These are phyloP conservation scores for Pseudogymnoascus sp. DNA, from an alignment of 2,329 filamentous ascomycete genomes.

Conservation along the genomic window DNA sequence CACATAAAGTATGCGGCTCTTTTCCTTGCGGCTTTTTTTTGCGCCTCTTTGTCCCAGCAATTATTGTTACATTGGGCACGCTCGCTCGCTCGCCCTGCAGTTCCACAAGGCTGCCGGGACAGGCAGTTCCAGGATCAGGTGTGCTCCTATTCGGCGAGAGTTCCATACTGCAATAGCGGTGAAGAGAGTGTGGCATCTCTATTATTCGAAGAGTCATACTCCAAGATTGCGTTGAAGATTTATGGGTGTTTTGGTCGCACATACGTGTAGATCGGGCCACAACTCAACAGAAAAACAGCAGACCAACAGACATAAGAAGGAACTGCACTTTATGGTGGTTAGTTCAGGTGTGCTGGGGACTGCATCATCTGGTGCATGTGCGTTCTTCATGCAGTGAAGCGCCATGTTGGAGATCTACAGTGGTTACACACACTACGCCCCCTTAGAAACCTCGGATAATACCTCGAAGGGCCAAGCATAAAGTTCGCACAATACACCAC, in stretches of 20 bases:
- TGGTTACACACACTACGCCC: neutral
- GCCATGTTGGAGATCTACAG: neutral
- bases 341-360: neutral
- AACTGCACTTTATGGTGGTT: neutral
- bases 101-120: neutral
- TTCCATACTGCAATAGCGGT: neutral
- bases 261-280: neutral
- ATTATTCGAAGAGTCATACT: neutral
- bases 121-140: neutral
- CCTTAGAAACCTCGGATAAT: neutral
- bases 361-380: neutral
- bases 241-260: neutral
- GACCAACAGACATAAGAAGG: neutral
- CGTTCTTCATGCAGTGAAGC: neutral
- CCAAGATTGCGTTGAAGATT: neutral
- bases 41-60: neutral
- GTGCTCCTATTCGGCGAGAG: neutral
- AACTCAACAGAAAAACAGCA: neutral
- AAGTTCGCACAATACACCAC: neutral
- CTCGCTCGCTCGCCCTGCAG: neutral
- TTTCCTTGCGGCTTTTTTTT: neutral
- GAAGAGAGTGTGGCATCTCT: neutral
- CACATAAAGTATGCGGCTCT: neutral
- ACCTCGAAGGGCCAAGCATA: neutral
- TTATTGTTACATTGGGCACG: neutral